Evolutionary conservation across 768 basidiomycete species (phyloP).

Genomic region (Mycena pura): DNA sequence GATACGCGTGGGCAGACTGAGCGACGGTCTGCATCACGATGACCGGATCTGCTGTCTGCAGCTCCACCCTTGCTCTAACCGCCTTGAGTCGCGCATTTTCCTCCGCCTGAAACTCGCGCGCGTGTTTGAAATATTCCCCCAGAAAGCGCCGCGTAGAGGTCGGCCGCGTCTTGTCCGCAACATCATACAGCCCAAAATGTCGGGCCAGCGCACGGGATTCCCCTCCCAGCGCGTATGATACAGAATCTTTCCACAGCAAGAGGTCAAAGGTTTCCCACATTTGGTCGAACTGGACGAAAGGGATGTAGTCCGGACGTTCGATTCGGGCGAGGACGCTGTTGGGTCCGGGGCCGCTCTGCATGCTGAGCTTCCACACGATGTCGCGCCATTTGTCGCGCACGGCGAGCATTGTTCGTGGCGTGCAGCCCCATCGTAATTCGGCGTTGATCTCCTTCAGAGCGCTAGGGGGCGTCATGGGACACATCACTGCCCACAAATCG

Average conservation of each 20-base stretch:
- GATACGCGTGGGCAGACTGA: slow-evolving; percentile 1
- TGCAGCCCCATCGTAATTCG: neutral
- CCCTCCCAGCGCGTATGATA: neutral
- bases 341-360: neutral
- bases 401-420: neutral
- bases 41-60: neutral
- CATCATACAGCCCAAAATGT: slow-evolving; percentile 3
- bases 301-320: neutral
- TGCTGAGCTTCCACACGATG: neutral
- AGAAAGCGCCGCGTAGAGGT: neutral
- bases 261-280: neutral
- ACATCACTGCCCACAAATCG: neutral
- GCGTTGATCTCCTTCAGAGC: neutral
- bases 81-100: no score
- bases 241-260: neutral
- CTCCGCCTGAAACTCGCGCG: neutral
- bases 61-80: neutral
- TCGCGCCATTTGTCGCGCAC: neutral
- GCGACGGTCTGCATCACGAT: neutral
- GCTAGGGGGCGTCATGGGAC: neutral
- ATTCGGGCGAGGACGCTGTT: neutral
- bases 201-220: neutral
- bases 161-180: neutral
- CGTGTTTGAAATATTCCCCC: neutral
- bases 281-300: neutral